These are phyloP conservation scores for Pseudotsuga menziesii DNA, from an alignment of 75 land plant species.

Conservation along the genomic window DNA sequence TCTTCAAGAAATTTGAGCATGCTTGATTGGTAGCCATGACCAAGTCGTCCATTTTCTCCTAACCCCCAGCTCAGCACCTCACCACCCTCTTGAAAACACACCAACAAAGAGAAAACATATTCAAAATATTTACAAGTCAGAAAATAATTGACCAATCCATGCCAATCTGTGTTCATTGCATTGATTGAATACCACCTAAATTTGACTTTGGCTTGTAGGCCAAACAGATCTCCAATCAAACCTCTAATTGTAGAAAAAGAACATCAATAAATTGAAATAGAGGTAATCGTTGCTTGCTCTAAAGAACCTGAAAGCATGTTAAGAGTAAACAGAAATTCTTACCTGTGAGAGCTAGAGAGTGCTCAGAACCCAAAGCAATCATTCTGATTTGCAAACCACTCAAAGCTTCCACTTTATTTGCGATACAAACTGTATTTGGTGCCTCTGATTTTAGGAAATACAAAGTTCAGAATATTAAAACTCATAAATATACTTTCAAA, in stretches of 20 bases:
- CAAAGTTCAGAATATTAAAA: background rate
- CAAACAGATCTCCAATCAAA: background rate
- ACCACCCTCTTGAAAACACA: slow-evolving; percentile 55
- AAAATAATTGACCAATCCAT: background rate
- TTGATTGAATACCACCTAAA: background rate
- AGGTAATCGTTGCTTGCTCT: slow-evolving; percentile 8
- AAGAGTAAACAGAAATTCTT: background rate
- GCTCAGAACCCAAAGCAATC: slow-evolving; percentile 74
- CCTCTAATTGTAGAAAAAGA: background rate
- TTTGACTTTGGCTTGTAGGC: background rate
- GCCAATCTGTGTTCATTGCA: background rate
- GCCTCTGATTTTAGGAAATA: slow-evolving; percentile 29
- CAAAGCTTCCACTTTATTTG: slow-evolving; percentile 51
- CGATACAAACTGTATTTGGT: slow-evolving; percentile 31
- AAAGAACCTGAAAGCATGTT: slow-evolving; percentile 2
- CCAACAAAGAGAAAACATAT: background rate
- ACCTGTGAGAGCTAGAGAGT: slow-evolving; percentile 87
- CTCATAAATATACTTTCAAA: background rate
- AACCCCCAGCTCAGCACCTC: slow-evolving; percentile 78
- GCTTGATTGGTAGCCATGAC: slow-evolving; percentile 65
- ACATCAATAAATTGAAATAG: background rate
- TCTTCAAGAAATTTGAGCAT: slow-evolving; percentile 41
- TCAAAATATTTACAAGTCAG: background rate
- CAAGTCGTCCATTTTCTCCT: slow-evolving; percentile 78
- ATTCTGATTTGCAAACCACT: slow-evolving; percentile 43